Base-by-base conservation (phyloP, 116 monocot species). In the Posidonia oceanica region DNA sequence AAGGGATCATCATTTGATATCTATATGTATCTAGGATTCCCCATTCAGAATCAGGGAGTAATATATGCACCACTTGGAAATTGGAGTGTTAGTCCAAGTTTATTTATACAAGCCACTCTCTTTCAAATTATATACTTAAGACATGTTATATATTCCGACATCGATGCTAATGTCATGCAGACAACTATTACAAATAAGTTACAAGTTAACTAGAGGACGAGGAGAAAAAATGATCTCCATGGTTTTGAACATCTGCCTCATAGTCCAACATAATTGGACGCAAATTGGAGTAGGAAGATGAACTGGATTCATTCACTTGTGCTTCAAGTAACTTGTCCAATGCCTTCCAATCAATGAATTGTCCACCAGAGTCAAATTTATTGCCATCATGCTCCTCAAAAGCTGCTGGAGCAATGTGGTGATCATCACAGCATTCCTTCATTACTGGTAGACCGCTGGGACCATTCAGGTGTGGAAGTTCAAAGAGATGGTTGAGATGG, bases 301-400 rank as follows among this genome's bases (percentile, higher is more conserved):
- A 76, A 69, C 75, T 69, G 10, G 85, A 75, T 48, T 92, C 83
- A 23, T 78, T 82, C 56, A 78, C 42, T 39, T 84, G 84, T 2
- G 82, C 82, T 20, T 80, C 78, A 8, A 93, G 75, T 52, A 93
- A 57, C 63, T 71, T 84, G 67, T 93, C 93, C 54, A 93, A 53
- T 4, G 67, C 75, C 61, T 75, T 86, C 86, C 86, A 86, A 75
- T 86, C 86, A 23, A 86, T 63, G 61, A 77, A 68, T 52, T 85
- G 73, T 40, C 63, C 75, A 48, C 51, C 54, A 4, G n/a, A 59
- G 18, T 69, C 74, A 52, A 21, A 29, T 39, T 41, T 66, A 17
- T 61, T 44, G 36, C 36, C 37, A 4, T 41, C 40, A 23, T 68
- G 36, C 48, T 48, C 48, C 48, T 48, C 48, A 7, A 48, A 10